Evolutionary conservation across 2,329 filamentous ascomycete genomes (phyloP).

Genomic region (Pseudocercospora macadamiae): DNA sequence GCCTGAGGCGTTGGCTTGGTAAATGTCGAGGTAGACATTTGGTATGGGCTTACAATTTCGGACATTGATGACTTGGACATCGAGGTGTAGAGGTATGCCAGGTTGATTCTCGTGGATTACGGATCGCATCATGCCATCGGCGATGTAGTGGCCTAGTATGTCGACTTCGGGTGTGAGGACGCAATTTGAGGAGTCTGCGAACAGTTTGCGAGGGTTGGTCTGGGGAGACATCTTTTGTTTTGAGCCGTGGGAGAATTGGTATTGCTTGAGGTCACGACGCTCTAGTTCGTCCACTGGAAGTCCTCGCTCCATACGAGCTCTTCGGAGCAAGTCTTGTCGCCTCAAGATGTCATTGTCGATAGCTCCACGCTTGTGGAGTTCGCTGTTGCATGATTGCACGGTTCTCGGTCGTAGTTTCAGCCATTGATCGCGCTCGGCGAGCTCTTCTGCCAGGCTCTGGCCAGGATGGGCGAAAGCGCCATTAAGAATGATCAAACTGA

Average conservation of each 20-base stretch:
- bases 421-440: slow-evolving; percentile 4
- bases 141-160: slow-evolving; percentile 32
- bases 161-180: slow-evolving; percentile 15
- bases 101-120: slow-evolving; percentile 47
- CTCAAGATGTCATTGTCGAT: background rate
- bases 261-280: slow-evolving; percentile 2
- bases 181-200: slow-evolving; percentile 10
- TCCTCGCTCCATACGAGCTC: background rate
- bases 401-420: background rate
- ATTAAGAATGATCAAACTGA: background rate
- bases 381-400: background rate
- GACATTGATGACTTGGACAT: slow-evolving; percentile 49
- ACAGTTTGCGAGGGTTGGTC: background rate
- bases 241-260: slow-evolving; percentile 7
- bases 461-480: slow-evolving; percentile 1
- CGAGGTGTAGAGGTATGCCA: slow-evolving; percentile 46
- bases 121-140: slow-evolving; percentile 42
- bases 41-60: slow-evolving; percentile 47
- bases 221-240: background rate
- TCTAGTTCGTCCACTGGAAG: background rate
- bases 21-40: slow-evolving; percentile 48
- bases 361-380: background rate
- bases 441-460: slow-evolving; percentile 8
- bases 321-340: background rate
- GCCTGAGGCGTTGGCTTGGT: slow-evolving; percentile 49